Percentiles rank a stretch among this genome's conserved stretches.
Conservation (phyloP, 495 filamentous ascomycete species). For the Penicillium paradoxum region DNA sequence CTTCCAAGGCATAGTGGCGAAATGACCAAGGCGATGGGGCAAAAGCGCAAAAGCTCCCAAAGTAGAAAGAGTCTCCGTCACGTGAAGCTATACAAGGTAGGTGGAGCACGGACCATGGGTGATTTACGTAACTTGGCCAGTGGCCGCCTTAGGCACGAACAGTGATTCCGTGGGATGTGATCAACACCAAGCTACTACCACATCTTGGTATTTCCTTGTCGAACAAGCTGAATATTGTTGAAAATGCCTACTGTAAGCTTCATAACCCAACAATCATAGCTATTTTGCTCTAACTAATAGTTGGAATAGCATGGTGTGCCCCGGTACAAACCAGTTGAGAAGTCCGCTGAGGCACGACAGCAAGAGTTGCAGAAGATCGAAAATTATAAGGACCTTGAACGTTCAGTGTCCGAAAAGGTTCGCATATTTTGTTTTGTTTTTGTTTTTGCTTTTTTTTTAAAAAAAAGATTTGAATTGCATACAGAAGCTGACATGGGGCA, state of each 20-base stretch:
- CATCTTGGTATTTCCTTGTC: not conserved
- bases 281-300: not conserved
- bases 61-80: slow-evolving; percentile 7
- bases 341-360: slow-evolving; percentile 56
- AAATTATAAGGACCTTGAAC: slow-evolving; percentile 69
- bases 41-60: not conserved
- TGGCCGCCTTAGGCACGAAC: not conserved
- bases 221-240: not conserved
- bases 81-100: not conserved
- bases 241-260: slow-evolving; percentile 50
- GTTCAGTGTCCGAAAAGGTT: slow-evolving; percentile 58
- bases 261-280: not conserved
- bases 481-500: slow-evolving; percentile 17
- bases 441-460: no score
- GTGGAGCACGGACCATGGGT: not conserved
- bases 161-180: not conserved
- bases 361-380: slow-evolving; percentile 73
- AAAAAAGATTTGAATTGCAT: not conserved
- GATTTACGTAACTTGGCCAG: not conserved
- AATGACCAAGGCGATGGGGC: not conserved
- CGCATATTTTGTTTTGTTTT: not conserved
- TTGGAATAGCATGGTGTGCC: slow-evolving; percentile 68
- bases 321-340: slow-evolving; percentile 54
- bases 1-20: not conserved
- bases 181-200: not conserved